phyloP scores from a whole-genome alignment of 2,329 filamentous ascomycete genomes.

The Fusarium hainanense region DNA sequence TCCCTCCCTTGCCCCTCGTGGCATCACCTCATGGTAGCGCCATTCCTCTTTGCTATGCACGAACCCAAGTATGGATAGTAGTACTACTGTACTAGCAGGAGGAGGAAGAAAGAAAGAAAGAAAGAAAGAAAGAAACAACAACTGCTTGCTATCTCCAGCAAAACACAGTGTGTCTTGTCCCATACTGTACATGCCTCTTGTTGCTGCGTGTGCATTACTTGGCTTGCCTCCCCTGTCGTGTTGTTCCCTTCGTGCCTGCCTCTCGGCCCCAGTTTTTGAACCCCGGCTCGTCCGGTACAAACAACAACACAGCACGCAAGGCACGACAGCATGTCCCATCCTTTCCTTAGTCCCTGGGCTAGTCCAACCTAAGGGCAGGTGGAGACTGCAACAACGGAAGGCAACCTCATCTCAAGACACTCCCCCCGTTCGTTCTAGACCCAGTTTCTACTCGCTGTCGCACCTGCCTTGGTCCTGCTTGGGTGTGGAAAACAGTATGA shows the following conservation, averaged over 20 bases:
- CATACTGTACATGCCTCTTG: constrained; percentile 20
- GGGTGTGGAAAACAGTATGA: constrained; percentile 27
- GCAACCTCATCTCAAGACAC: constrained; percentile 16
- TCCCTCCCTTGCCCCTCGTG: constrained; percentile 33
- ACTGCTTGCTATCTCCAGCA: neutral
- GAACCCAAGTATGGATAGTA: neutral
- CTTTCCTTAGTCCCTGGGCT: neutral
- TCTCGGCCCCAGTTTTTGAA: constrained; percentile 1
- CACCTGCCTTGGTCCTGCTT: constrained; percentile 25
- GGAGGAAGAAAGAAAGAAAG: constrained; percentile 1
- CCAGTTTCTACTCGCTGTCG: constrained; percentile 26
- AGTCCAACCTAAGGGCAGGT: neutral
- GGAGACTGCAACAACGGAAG: constrained; percentile 6
- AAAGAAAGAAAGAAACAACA: neutral
- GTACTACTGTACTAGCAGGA: constrained; percentile 6
- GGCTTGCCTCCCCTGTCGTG: constrained; percentile 17
- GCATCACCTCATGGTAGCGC: constrained; percentile 45
- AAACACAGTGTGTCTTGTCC: constrained; percentile 27
- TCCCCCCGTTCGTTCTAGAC: constrained; percentile 31
- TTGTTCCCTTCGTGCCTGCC: constrained; percentile 20
- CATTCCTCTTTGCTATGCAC: constrained; percentile 34
- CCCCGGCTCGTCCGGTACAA: constrained; percentile 34
- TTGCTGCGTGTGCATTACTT: constrained; percentile 22
- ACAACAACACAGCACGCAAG: constrained; percentile 33
- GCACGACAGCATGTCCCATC: constrained; percentile 29